These are phyloP conservation scores for Sporothrix sp. DNA, from an alignment of 2,329 filamentous ascomycete genomes.

Conservation along the genomic window DNA sequence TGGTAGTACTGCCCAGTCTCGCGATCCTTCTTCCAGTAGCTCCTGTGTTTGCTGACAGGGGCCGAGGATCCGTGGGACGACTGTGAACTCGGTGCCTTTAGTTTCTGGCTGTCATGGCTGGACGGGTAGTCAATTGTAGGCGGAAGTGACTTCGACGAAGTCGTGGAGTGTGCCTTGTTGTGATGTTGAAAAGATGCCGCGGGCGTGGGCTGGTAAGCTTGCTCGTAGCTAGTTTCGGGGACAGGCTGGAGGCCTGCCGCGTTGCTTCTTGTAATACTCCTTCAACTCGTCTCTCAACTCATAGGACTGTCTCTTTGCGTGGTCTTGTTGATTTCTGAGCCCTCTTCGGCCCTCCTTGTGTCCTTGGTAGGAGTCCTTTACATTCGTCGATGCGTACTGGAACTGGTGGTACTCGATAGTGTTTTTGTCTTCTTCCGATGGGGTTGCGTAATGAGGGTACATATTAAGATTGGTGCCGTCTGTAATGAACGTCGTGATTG, in stretches of 20 bases:
- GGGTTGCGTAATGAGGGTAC: conserved; percentile 21
- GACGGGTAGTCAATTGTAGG: too few relatives aligned
- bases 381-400: conserved; percentile 11
- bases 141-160: too few relatives aligned
- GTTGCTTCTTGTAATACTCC: background rate
- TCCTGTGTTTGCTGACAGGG: background rate
- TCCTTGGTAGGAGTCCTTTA: conserved; percentile 4
- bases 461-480: conserved; percentile 20
- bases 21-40: too few relatives aligned
- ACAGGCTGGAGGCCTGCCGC: background rate
- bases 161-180: too few relatives aligned
- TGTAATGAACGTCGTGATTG: conserved; percentile 21
- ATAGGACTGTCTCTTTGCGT: conserved; percentile 9
- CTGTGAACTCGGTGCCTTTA: conserved; percentile 3
- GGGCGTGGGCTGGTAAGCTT: conserved; percentile 4
- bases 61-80: background rate
- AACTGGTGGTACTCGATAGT: conserved; percentile 19
- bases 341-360: conserved; percentile 3
- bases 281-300: conserved; percentile 9
- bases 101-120: background rate
- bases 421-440: background rate
- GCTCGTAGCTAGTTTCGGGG: too few relatives aligned
- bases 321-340: conserved; percentile 9
- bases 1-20: too few relatives aligned
- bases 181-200: background rate